Percentiles rank a stretch among this genome's conserved stretches.
Conservation (phyloP, 176 grass and related monocot genomes). For the Oryza officinalis region DNA sequence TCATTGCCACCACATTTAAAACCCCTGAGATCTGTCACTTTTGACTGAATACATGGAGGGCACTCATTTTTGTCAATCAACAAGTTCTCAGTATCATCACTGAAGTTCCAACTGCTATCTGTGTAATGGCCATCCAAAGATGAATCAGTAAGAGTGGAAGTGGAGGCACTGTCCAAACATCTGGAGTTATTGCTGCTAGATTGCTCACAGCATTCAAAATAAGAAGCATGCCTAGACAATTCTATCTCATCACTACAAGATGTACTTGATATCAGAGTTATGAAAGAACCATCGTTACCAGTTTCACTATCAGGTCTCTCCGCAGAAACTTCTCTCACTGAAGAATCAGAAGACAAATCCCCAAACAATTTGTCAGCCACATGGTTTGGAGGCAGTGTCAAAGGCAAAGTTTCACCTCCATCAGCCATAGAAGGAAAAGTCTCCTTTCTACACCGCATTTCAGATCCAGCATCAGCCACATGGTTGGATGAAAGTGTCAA, state of each 20-base stretch:
- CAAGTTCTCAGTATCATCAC: slow-evolving; percentile 21
- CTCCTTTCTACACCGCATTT: slow-evolving; percentile 1
- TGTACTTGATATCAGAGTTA: not conserved
- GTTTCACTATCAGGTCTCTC: slow-evolving; percentile 36
- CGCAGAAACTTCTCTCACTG: not conserved
- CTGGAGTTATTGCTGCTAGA: slow-evolving; percentile 19
- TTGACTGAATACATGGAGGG: not conserved
- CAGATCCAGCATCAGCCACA: slow-evolving; percentile 16
- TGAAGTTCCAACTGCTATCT: slow-evolving; percentile 29
- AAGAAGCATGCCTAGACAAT: slow-evolving; percentile 13
- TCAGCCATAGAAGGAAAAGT: not conserved
- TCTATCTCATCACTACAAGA: slow-evolving; percentile 38
- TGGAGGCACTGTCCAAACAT: slow-evolving; percentile 29
- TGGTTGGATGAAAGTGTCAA: slow-evolving; percentile 9
- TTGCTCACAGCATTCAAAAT: slow-evolving; percentile 21
- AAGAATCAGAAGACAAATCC: slow-evolving; percentile 18
- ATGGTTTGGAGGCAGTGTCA: slow-evolving; percentile 14
- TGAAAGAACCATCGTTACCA: slow-evolving; percentile 17
- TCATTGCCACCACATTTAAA: not conserved
- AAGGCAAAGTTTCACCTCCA: not conserved
- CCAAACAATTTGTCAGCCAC: slow-evolving; percentile 16
- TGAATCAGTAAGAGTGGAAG: slow-evolving; percentile 17
- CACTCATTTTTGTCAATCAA: slow-evolving; percentile 28
- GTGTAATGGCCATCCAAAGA: slow-evolving; percentile 29
- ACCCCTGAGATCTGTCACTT: not conserved